Conservation (phyloP, 2,329 filamentous ascomycete species). For the Zelopaecilomyces penicillatus region DNA sequence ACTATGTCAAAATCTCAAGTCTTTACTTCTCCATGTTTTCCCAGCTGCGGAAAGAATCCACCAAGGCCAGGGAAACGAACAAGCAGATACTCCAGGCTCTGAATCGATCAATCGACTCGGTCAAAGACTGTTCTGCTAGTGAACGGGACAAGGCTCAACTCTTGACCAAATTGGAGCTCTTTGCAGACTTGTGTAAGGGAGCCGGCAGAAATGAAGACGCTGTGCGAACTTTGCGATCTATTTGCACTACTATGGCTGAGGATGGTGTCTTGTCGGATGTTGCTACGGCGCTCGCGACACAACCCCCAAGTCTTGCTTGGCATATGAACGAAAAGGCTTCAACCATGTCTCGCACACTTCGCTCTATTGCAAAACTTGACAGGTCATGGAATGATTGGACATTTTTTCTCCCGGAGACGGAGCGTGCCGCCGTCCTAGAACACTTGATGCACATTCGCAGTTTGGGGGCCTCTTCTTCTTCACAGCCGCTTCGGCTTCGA, state of each 20-base stretch:
- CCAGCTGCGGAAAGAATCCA: constrained; percentile 36
- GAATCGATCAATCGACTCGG: constrained; percentile 53
- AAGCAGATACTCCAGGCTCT: constrained; percentile 47
- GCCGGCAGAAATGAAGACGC: constrained; percentile 48
- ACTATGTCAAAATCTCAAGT: constrained; percentile 60
- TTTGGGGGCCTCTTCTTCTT: constrained; percentile 25
- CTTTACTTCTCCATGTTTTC: constrained; percentile 60
- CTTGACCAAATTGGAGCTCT: constrained; percentile 55
- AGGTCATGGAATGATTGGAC: constrained; percentile 49
- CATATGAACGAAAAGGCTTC: constrained; percentile 38
- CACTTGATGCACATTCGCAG: constrained; percentile 48
- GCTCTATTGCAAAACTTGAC: constrained; percentile 51
- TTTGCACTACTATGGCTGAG: constrained; percentile 54
- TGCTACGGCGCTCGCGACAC: constrained; percentile 37
- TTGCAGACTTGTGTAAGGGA: constrained; percentile 52
- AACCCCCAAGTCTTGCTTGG: constrained; percentile 47
- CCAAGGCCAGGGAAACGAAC: constrained; percentile 27
- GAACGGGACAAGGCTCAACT: constrained; percentile 55
- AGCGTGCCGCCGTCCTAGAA: constrained; percentile 51
- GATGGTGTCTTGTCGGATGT: constrained; percentile 48
- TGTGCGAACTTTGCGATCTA: constrained; percentile 46
- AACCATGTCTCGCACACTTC: constrained; percentile 50
- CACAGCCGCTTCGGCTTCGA: constrained; percentile 30
- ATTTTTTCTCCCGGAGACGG: constrained; percentile 40
- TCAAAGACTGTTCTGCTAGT: constrained; percentile 42